phyloP scores from a whole-genome alignment of 768 basidiomycete genomes.

The Pleurotus platypus region DNA sequence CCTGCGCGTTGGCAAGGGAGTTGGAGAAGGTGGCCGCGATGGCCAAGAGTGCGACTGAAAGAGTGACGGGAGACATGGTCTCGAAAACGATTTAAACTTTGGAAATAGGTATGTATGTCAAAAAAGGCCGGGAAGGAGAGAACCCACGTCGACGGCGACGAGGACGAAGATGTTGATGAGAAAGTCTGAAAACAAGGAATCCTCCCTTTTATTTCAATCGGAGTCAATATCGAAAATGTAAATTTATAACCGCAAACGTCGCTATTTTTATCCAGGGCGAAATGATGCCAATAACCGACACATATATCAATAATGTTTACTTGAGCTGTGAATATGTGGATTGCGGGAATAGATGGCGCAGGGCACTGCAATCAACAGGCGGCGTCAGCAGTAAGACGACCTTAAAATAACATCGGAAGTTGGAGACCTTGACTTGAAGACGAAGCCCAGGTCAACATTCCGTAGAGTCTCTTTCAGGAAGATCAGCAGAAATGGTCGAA shows the following conservation, averaged over 20 bases:
- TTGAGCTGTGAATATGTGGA: not conserved
- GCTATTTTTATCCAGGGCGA: not conserved
- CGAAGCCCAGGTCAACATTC: no score
- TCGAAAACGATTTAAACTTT: not conserved
- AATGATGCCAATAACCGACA: not conserved
- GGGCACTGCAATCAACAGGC: no score
- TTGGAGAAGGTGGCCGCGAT: constrained; percentile 24
- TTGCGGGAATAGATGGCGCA: not conserved
- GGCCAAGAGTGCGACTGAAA: constrained; percentile 30
- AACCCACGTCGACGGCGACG: not conserved
- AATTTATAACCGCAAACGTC: not conserved
- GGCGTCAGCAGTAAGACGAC: no score
- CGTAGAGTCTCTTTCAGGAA: no score
- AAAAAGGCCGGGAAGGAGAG: not conserved
- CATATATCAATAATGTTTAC: not conserved
- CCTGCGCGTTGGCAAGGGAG: constrained; percentile 24
- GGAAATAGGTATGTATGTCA: not conserved
- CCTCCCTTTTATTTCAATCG: not conserved
- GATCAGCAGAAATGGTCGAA: no score
- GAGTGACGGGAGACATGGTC: constrained; percentile 44
- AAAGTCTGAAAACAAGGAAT: not conserved
- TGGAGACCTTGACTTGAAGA: no score
- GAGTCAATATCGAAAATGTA: not conserved
- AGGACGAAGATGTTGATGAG: not conserved
- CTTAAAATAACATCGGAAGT: no score